Evolutionary conservation across 2,329 filamentous ascomycete species (phyloP).

Genomic region (Aspergillus calidoustus): DNA sequence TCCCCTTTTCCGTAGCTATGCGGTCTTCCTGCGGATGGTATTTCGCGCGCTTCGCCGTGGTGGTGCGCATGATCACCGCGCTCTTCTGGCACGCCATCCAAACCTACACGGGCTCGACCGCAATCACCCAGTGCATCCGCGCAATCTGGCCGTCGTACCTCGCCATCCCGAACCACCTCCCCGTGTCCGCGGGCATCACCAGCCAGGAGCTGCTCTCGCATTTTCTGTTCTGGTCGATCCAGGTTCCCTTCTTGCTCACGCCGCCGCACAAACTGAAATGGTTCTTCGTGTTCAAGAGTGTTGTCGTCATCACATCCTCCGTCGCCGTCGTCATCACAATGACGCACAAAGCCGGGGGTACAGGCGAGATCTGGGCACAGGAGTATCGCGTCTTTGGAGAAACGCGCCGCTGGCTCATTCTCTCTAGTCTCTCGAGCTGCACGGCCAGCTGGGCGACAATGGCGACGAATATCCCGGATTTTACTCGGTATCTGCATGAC

Average conservation of each 20-base stretch:
- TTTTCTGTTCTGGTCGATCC: constrained; percentile 46
- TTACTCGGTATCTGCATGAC: background rate
- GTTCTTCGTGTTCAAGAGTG: constrained; percentile 53
- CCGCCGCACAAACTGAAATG: constrained; percentile 51
- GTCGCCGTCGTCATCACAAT: constrained; percentile 49
- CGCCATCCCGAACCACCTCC: constrained; percentile 29
- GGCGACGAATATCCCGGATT: constrained; percentile 10
- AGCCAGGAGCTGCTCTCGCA: constrained; percentile 42
- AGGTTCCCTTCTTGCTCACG: constrained; percentile 49
- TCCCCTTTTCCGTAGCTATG: constrained; percentile 1
- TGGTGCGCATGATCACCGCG: constrained; percentile 6
- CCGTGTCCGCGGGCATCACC: constrained; percentile 37
- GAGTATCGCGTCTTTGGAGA: constrained; percentile 15
- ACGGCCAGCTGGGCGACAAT: constrained; percentile 4
- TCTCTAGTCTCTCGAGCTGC: constrained; percentile 37
- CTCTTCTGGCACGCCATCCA: constrained; percentile 11
- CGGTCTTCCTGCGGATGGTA: constrained; percentile 4
- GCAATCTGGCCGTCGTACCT: constrained; percentile 41
- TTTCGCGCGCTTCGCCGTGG: constrained; percentile 3
- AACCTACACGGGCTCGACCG: constrained; percentile 7
- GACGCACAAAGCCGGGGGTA: constrained; percentile 42
- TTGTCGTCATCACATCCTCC: constrained; percentile 44
- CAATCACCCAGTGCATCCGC: constrained; percentile 18
- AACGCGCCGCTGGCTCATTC: constrained; percentile 39
- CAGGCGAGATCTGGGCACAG: constrained; percentile 23